Conservation (phyloP, 129 eudicot species). For the Centaurea solstitialis region DNA sequence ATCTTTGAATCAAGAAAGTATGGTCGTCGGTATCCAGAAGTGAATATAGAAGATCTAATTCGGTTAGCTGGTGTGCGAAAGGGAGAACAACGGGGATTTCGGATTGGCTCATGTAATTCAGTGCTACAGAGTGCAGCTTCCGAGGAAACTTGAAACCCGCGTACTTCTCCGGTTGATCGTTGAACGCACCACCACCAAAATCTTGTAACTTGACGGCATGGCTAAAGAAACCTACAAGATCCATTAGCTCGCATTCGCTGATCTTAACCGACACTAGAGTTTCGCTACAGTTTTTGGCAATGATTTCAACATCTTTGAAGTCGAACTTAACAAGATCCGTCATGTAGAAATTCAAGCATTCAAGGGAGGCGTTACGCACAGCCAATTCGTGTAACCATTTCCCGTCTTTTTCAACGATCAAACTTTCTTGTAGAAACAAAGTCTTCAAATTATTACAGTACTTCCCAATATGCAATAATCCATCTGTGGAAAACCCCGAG, state of each 20-base stretch:
- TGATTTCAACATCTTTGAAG: slow-evolving; percentile 56
- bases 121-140: slow-evolving; percentile 45
- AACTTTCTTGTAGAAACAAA: slow-evolving; percentile 65
- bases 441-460: slow-evolving; percentile 39
- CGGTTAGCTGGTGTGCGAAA: slow-evolving; percentile 45
- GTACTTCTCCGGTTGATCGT: slow-evolving; percentile 49
- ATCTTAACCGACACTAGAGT: slow-evolving; percentile 60
- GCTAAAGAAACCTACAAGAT: slow-evolving; percentile 54
- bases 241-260: slow-evolving; percentile 61
- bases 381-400: slow-evolving; percentile 80
- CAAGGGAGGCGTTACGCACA: slow-evolving; percentile 49
- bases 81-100: slow-evolving; percentile 64
- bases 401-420: slow-evolving; percentile 54
- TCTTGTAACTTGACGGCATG: slow-evolving; percentile 54
- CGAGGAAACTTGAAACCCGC: slow-evolving; percentile 44
- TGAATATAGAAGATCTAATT: slow-evolving; percentile 69
- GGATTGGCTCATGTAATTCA: slow-evolving; percentile 51
- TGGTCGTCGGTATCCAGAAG: slow-evolving; percentile 60
- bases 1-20: slow-evolving; percentile 42
- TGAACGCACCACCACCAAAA: slow-evolving; percentile 71
- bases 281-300: slow-evolving; percentile 56
- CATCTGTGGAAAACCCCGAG: slow-evolving; percentile 34
- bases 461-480: slow-evolving; percentile 23
- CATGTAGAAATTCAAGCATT: slow-evolving; percentile 69
- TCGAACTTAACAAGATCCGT: slow-evolving; percentile 50